Conservation (phyloP, 2,329 filamentous ascomycete genomes). For the Lasiodiplodia citricola region DNA sequence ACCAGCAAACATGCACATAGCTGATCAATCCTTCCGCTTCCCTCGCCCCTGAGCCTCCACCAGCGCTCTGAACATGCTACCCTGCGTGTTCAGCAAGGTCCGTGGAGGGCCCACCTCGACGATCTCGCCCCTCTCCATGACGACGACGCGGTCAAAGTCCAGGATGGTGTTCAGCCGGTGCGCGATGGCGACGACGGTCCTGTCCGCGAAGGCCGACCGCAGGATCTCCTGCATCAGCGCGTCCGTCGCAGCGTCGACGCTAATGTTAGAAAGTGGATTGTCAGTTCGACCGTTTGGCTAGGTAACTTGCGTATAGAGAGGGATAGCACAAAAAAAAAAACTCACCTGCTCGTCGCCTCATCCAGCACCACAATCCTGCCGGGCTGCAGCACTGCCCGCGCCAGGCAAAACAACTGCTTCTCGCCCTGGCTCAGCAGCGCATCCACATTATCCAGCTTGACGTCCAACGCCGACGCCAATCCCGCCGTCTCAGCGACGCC, state of each 20-base stretch:
- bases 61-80: slow-evolving; percentile 29
- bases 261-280: slow-evolving; percentile 32
- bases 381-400: slow-evolving; percentile 58
- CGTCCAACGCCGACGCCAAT: slow-evolving; percentile 25
- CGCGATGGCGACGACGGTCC: slow-evolving; percentile 65
- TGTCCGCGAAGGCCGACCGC: slow-evolving; percentile 57
- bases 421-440: slow-evolving; percentile 54
- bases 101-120: slow-evolving; percentile 44
- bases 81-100: slow-evolving; percentile 25
- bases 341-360: slow-evolving; percentile 43
- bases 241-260: slow-evolving; percentile 64
- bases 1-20: neutral
- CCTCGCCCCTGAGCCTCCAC: slow-evolving; percentile 29
- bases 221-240: slow-evolving; percentile 62
- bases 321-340: slow-evolving; percentile 17
- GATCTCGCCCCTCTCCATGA: slow-evolving; percentile 57
- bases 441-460: slow-evolving; percentile 29
- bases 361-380: slow-evolving; percentile 39
- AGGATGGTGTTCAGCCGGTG: slow-evolving; percentile 63
- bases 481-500: neutral
- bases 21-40: neutral
- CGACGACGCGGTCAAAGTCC: slow-evolving; percentile 58
- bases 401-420: slow-evolving; percentile 68
- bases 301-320: neutral
- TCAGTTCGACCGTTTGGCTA: neutral